Conservation (phyloP, 2,329 filamentous ascomycete genomes). For the Madurella mycetomatis region DNA sequence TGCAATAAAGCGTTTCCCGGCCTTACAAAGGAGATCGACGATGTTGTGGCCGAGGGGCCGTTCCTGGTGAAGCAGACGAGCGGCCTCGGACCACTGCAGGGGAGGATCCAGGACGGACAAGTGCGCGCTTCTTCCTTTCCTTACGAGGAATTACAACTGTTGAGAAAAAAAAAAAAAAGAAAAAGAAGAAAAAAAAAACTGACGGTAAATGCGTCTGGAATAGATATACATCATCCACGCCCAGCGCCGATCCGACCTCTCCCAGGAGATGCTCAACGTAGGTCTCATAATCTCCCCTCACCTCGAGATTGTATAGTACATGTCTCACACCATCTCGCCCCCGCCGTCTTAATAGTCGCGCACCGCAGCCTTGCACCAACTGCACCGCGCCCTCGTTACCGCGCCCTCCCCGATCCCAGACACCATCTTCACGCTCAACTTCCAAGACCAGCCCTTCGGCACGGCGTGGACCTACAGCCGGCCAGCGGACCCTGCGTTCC, state of each 20-base stretch:
- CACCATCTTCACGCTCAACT: constrained; percentile 48
- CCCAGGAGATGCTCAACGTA: constrained; percentile 38
- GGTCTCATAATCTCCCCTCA: background rate
- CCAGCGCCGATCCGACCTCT: constrained; percentile 38
- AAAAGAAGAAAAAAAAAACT: background rate
- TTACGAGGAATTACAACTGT: background rate
- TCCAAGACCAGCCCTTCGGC: constrained; percentile 46
- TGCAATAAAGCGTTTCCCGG: constrained; percentile 44
- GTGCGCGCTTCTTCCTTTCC: constrained; percentile 21
- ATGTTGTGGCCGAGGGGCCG: constrained; percentile 40
- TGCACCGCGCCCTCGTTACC: constrained; percentile 49
- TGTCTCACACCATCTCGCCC: background rate
- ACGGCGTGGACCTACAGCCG: constrained; percentile 46
- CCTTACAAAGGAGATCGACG: constrained; percentile 43
- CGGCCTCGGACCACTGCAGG: constrained; percentile 39
- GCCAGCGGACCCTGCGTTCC: constrained; percentile 35
- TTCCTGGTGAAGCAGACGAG: constrained; percentile 38
- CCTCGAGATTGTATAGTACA: background rate
- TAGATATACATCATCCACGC: constrained; percentile 44
- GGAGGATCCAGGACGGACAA: constrained; percentile 40
- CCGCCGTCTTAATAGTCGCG: constrained; percentile 39
- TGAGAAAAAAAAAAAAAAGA: background rate
- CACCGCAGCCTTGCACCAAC: constrained; percentile 48
- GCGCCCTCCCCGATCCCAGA: constrained; percentile 45
- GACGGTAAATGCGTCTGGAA: background rate